These are phyloP conservation scores for Ceratocystis cacaofunesta DNA, from an alignment of 2,329 filamentous ascomycete genomes.

Conservation along the genomic window DNA sequence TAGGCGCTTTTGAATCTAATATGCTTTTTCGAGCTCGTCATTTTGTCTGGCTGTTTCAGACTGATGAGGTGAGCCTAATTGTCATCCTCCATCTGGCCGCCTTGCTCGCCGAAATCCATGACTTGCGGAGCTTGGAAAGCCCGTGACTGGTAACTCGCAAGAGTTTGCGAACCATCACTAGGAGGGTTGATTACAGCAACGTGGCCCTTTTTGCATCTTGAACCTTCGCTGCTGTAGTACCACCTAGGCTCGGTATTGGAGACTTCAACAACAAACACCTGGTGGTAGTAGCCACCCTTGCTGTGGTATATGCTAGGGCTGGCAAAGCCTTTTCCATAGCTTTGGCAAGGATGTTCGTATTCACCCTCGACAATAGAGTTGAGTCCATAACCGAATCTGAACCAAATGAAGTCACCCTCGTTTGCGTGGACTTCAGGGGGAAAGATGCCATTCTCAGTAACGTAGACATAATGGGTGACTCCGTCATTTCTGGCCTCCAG, in stretches of 20 bases:
- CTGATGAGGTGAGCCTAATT: too few species aligned
- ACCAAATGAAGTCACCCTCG: neutral
- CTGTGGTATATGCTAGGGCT: neutral
- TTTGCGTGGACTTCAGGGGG: rapidly evolving
- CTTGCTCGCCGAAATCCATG: rapidly evolving
- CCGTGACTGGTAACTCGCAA: rapidly evolving
- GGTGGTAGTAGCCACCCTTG: slow-evolving; percentile 18
- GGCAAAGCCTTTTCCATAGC: slow-evolving; percentile 20
- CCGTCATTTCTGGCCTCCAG: neutral
- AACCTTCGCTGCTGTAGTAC: neutral
- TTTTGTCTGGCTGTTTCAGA: too few species aligned
- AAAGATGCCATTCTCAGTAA: rapidly evolving
- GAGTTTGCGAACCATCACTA: neutral
- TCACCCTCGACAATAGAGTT: slow-evolving; percentile 12
- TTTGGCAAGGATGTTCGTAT: slow-evolving; percentile 30
- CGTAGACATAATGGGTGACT: neutral
- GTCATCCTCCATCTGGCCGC: too few species aligned
- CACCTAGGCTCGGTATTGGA: neutral
- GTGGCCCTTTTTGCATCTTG: slow-evolving; percentile 21
- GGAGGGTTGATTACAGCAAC: slow-evolving; percentile 20
- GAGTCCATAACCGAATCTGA: rapidly evolving
- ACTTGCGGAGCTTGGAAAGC: too few species aligned
- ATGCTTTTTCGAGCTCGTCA: too few species aligned
- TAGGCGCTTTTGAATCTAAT: too few species aligned
- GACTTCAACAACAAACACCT: slow-evolving; percentile 24